phyloP scores from a whole-genome alignment of 2,329 filamentous ascomycete genomes.

The Alternaria brassicae region DNA sequence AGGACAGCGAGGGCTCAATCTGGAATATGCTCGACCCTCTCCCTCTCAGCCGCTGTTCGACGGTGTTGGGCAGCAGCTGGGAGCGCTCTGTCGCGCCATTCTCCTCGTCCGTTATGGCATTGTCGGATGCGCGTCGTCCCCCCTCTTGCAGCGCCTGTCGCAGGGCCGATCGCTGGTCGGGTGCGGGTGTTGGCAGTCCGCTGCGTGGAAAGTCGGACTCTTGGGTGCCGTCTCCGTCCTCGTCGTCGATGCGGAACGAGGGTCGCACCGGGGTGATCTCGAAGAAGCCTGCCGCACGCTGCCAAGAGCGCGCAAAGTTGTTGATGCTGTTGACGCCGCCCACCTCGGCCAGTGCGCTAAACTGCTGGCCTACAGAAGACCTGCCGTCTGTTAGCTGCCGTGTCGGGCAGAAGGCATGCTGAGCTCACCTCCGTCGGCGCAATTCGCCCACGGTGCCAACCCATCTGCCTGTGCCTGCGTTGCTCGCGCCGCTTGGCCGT shows the following conservation, averaged over 20 bases:
- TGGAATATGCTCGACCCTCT: constrained; percentile 56
- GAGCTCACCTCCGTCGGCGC: constrained; percentile 47
- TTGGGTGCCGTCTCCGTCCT: constrained; percentile 38
- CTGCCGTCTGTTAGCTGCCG: constrained; percentile 28
- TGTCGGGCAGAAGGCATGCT: neutral
- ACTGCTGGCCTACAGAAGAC: constrained; percentile 59
- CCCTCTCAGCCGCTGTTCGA: constrained; percentile 40
- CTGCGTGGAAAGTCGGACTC: constrained; percentile 43
- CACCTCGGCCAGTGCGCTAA: constrained; percentile 67
- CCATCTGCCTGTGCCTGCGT: constrained; percentile 34
- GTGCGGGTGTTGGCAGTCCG: constrained; percentile 38
- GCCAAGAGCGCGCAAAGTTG: constrained; percentile 92
- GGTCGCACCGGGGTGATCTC: constrained; percentile 84
- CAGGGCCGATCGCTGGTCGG: constrained; percentile 53
- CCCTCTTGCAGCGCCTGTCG: constrained; percentile 50
- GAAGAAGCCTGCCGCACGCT: constrained; percentile 84
- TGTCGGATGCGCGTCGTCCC: constrained; percentile 48
- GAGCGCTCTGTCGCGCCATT: constrained; percentile 41
- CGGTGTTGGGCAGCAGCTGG: constrained; percentile 35
- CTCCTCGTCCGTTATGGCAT: constrained; percentile 48
- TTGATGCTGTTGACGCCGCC: constrained; percentile 94
- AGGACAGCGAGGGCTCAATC: constrained; percentile 64
- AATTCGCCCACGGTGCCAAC: constrained; percentile 36
- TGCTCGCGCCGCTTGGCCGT: constrained; percentile 41
- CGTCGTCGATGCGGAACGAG: constrained; percentile 66